Evolutionary conservation across 371 early-diverging fungal species (phyloP).

Genomic region (Phascolomyces articulosus): DNA sequence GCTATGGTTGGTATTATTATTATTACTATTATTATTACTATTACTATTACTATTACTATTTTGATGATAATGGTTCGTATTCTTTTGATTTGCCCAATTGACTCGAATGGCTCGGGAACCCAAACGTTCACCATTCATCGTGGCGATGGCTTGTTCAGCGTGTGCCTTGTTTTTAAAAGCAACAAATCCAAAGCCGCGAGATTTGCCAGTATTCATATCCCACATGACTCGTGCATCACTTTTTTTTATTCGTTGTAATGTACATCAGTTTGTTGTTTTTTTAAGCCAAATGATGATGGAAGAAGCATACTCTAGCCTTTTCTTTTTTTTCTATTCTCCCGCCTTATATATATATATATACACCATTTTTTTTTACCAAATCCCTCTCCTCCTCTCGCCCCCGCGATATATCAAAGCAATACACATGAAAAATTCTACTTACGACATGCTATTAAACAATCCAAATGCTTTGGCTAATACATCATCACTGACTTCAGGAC

Average conservation of each 20-base stretch:
- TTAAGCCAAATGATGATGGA: background rate
- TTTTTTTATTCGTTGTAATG: background rate
- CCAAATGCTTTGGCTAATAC: slow-evolving; percentile 69
- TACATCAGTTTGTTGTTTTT: background rate
- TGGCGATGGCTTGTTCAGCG: slow-evolving; percentile 79
- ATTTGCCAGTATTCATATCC: slow-evolving; percentile 77
- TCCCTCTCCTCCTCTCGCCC: background rate
- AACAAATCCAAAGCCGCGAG: slow-evolving; percentile 84
- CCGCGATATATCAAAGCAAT: background rate
- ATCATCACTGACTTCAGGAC: slow-evolving; percentile 84
- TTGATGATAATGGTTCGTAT: background rate
- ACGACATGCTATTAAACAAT: slow-evolving; percentile 63
- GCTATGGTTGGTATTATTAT: background rate
- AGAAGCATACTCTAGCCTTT: background rate
- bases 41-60: background rate
- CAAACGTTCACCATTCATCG: slow-evolving; percentile 84
- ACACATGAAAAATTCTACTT: slow-evolving; percentile 34
- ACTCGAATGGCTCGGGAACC: slow-evolving; percentile 65
- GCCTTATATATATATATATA: no score
- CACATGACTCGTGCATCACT: slow-evolving; percentile 68
- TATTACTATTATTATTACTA: background rate
- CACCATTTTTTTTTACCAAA: background rate
- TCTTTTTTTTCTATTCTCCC: no score
- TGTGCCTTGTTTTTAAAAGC: slow-evolving; percentile 81
- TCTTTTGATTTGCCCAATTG: slow-evolving; percentile 73